Percentiles rank a stretch among this genome's conserved stretches.
These are phyloP conservation scores for Babesia divergens DNA, from an alignment of 169 alveolate species.

Conservation along the genomic window DNA sequence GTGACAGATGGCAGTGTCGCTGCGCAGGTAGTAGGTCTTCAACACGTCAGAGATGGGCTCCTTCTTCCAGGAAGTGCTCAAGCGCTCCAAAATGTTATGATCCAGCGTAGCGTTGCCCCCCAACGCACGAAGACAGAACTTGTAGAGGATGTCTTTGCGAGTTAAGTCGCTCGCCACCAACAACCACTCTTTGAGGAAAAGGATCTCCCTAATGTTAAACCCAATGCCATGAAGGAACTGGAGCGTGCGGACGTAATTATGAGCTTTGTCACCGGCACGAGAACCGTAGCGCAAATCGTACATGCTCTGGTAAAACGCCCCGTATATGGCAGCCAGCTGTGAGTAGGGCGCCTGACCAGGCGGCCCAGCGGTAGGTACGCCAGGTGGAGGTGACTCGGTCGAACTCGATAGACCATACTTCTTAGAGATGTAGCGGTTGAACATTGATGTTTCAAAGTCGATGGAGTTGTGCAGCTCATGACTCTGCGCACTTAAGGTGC, in stretches of 20 bases:
- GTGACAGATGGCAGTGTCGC: slow-evolving; percentile 11
- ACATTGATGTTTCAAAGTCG: slow-evolving; percentile 40
- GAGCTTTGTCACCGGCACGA: neutral
- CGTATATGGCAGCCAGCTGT: neutral
- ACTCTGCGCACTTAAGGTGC: slow-evolving; percentile 22
- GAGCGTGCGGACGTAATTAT: neutral
- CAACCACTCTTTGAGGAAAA: slow-evolving; percentile 42
- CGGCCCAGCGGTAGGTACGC: neutral
- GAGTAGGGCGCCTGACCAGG: neutral
- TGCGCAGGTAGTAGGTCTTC: slow-evolving; percentile 16
- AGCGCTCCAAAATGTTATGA: slow-evolving; percentile 1
- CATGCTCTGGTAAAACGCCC: neutral
- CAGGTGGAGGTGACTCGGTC: neutral
- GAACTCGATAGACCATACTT: slow-evolving; percentile 24
- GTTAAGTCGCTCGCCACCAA: slow-evolving; percentile 28
- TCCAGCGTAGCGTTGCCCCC: neutral
- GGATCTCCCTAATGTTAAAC: neutral
- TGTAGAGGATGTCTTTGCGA: slow-evolving; percentile 29
- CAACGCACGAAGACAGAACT: neutral
- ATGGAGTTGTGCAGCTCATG: neutral
- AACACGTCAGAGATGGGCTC: slow-evolving; percentile 14
- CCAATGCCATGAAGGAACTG: slow-evolving; percentile 32
- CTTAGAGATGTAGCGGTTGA: slow-evolving; percentile 29
- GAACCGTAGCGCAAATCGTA: neutral
- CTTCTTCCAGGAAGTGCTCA: neutral